Percentiles rank a stretch among this genome's conserved stretches.
These are phyloP conservation scores for Wickerhamiella hasegawae DNA, from an alignment of 805 yeast genomes.

Conservation along the genomic window DNA sequence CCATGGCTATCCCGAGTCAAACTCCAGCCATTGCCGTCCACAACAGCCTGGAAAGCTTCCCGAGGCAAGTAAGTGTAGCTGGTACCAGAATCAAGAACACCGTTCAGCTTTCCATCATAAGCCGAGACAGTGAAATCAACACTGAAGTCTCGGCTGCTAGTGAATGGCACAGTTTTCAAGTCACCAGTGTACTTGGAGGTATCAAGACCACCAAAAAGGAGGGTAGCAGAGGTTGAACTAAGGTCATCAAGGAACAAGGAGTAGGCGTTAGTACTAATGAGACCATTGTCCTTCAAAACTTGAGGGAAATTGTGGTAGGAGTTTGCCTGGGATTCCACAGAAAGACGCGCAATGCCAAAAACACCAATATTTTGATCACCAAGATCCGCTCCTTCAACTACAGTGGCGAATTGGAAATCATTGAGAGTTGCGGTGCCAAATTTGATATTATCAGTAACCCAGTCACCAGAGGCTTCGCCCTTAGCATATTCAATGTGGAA, in stretches of 20 bases:
- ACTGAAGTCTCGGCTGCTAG: slow-evolving; percentile 4
- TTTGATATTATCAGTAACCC: slow-evolving; percentile 44
- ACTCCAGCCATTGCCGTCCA: neutral
- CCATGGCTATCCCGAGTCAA: neutral
- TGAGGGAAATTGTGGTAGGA: slow-evolving; percentile 15
- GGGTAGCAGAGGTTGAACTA: slow-evolving; percentile 26
- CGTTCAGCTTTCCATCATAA: neutral
- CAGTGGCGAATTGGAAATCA: slow-evolving; percentile 47
- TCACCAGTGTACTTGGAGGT: slow-evolving; percentile 40
- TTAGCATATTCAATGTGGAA: slow-evolving; percentile 6
- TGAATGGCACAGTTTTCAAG: slow-evolving; percentile 13
- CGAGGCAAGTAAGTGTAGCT: slow-evolving; percentile 30
- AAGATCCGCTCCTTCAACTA: slow-evolving; percentile 32
- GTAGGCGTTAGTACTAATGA: slow-evolving; percentile 25
- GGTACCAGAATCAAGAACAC: slow-evolving; percentile 35
- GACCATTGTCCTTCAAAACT: slow-evolving; percentile 22
- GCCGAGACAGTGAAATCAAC: slow-evolving; percentile 10
- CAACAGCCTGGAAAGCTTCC: slow-evolving; percentile 7
- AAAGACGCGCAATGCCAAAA: slow-evolving; percentile 20
- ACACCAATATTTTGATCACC: slow-evolving; percentile 24
- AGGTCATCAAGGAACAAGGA: slow-evolving; percentile 31
- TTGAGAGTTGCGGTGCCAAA: slow-evolving; percentile 36
- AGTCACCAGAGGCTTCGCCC: slow-evolving; percentile 30
- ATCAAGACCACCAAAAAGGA: slow-evolving; percentile 60
- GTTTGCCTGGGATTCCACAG: slow-evolving; percentile 15